Percentiles rank a stretch among this genome's conserved stretches.
Evolutionary conservation across 129 eudicot genomes (phyloP).

Genomic region (Glebionis coronaria): DNA sequence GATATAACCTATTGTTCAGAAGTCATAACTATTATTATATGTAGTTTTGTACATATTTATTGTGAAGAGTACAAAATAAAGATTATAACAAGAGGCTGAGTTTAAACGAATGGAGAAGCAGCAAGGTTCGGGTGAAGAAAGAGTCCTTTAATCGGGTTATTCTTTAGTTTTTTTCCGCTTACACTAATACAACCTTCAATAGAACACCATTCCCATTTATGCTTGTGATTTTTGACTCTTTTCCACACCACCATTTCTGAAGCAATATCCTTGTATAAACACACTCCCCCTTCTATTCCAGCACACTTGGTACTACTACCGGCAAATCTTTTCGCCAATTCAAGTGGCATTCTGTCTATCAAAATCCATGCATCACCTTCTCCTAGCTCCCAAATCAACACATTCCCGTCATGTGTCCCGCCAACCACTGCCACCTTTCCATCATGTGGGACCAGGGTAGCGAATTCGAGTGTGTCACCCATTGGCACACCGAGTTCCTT

Average conservation of each 20-base stretch:
- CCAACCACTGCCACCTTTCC: conserved; percentile 51
- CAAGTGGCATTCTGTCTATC: conserved; percentile 45
- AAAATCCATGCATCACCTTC: conserved; percentile 45
- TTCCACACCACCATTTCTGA: conserved; percentile 58
- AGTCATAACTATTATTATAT: no score
- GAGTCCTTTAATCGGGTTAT: conserved; percentile 49
- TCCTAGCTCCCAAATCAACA: conserved; percentile 53
- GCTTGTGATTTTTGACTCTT: conserved; percentile 14
- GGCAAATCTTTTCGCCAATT: conserved; percentile 32
- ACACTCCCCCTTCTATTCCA: conserved; percentile 60
- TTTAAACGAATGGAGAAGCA: conserved; percentile 27
- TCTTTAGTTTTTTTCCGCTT: conserved; percentile 30
- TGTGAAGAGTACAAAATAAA: background rate
- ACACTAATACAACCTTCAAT: conserved; percentile 44
- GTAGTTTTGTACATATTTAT: background rate
- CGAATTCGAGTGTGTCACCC: conserved; percentile 66
- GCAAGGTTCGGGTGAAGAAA: conserved; percentile 61
- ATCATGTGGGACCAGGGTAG: conserved; percentile 55
- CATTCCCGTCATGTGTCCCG: conserved; percentile 34
- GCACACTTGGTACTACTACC: conserved; percentile 60
- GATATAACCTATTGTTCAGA: no score
- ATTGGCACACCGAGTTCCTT: conserved; percentile 55
- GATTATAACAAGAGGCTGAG: background rate
- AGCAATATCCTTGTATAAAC: conserved; percentile 50
- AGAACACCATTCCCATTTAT: conserved; percentile 51